phyloP scores from a whole-genome alignment of 78 protist genomes.

The Dictyostelium brefeldianum region DNA sequence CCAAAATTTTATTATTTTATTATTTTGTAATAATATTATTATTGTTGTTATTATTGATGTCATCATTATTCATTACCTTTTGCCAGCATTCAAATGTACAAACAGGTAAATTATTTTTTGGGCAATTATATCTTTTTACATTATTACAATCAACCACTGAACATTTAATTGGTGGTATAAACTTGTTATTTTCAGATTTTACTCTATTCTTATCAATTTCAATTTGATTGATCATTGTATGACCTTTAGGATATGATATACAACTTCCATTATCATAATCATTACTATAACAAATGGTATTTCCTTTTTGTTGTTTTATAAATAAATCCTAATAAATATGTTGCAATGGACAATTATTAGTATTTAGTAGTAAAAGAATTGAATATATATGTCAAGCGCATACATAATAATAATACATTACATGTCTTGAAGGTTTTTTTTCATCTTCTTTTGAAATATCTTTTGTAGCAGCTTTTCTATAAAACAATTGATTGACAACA shows the following conservation, averaged over 20 bases:
- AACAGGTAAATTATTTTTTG: conserved; percentile 55
- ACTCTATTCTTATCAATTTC: neutral
- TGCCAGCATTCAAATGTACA: conserved; percentile 71
- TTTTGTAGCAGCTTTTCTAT: conserved; percentile 27
- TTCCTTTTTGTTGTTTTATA: conserved; percentile 10
- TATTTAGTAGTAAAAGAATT: neutral
- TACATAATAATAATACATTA: neutral
- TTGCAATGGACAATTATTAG: no score
- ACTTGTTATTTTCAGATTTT: neutral
- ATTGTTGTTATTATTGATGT: no score
- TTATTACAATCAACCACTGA: conserved; percentile 49
- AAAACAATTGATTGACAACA: conserved; percentile 45
- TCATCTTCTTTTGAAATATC: neutral
- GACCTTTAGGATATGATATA: conserved; percentile 22
- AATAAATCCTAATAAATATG: conserved; percentile 42
- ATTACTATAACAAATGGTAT: conserved; percentile 5
- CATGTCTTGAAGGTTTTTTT: conserved; percentile 51
- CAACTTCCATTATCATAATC: conserved; percentile 22
- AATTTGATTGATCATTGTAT: neutral
- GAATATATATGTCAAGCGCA: no score
- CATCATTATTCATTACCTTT: neutral
- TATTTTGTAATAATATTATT: neutral
- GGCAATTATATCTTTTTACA: conserved; percentile 63
- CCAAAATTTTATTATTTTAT: neutral
- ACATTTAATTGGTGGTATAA: conserved; percentile 9